phyloP scores from a whole-genome alignment of 495 filamentous ascomycete genomes.

The Penicillium macrosclerotiorum region DNA sequence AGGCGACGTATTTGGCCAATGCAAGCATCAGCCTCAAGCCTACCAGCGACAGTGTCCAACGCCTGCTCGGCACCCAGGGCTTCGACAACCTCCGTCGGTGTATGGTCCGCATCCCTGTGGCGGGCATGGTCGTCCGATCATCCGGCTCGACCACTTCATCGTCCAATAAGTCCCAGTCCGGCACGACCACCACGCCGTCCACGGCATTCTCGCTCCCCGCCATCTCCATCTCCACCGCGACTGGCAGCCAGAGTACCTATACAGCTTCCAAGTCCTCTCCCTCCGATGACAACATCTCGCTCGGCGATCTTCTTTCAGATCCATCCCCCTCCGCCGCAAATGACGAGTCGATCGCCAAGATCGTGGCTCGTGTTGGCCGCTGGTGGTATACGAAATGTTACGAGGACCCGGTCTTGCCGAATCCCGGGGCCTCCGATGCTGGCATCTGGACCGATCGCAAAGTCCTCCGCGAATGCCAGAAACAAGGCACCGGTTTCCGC shows the following conservation, averaged over 20 bases:
- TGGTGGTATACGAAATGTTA: constrained; percentile 98
- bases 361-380: constrained; percentile 85
- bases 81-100: constrained; percentile 85
- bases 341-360: constrained; percentile 83
- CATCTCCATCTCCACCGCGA: constrained; percentile 21
- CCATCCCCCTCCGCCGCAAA: constrained; percentile 50
- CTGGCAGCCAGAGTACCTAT: constrained; percentile 21
- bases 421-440: constrained; percentile 42
- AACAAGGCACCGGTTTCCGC: constrained; percentile 81
- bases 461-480: constrained; percentile 80
- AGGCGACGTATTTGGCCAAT: constrained; percentile 64
- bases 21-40: constrained; percentile 67
- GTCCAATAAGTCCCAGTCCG: constrained; percentile 23
- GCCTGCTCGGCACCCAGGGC: constrained; percentile 70
- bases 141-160: constrained; percentile 38
- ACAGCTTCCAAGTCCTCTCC: constrained; percentile 27
- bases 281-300: constrained; percentile 53
- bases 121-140: constrained; percentile 58
- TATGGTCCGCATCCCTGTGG: constrained; percentile 85
- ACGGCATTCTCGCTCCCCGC: constrained; percentile 28
- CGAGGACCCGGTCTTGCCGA: constrained; percentile 61
- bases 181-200: constrained; percentile 26
- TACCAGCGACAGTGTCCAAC: constrained; percentile 74
- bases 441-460: constrained; percentile 82
- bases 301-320: constrained; percentile 70